Conservation (phyloP, 768 basidiomycete species). For the Pisolithus microcarpus region DNA sequence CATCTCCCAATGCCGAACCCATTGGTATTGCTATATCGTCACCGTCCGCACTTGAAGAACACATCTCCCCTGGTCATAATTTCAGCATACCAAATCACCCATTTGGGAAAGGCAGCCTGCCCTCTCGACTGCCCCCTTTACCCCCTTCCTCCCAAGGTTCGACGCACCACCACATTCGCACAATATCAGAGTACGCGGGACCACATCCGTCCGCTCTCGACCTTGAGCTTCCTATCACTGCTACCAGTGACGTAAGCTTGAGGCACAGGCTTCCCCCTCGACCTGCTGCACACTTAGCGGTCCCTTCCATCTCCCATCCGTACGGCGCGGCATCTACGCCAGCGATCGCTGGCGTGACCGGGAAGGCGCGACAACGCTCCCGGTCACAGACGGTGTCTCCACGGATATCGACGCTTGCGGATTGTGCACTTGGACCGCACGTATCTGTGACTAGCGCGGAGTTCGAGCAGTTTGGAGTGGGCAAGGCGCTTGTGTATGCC, state of each 20-base stretch:
- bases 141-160: neutral
- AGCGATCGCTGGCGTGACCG: neutral
- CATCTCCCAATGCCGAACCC: slow-evolving; percentile 12
- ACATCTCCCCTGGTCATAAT: slow-evolving; percentile 6
- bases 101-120: slow-evolving; percentile 25
- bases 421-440: slow-evolving; percentile 7
- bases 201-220: slow-evolving; percentile 33
- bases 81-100: slow-evolving; percentile 29
- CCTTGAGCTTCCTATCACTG: slow-evolving; percentile 9
- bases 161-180: slow-evolving; percentile 11
- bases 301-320: slow-evolving; percentile 23
- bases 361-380: neutral
- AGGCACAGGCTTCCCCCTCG: slow-evolving; percentile 33
- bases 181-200: slow-evolving; percentile 32
- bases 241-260: slow-evolving; percentile 24
- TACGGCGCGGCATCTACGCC: slow-evolving; percentile 9
- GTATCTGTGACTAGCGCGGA: slow-evolving; percentile 22
- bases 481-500: slow-evolving; percentile 53
- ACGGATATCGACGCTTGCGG: neutral
- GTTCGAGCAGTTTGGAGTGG: slow-evolving; percentile 51
- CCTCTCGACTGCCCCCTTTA: slow-evolving; percentile 8
- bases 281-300: slow-evolving; percentile 11
- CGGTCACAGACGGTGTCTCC: neutral
- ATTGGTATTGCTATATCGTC: slow-evolving; percentile 42
- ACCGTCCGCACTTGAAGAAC: slow-evolving; percentile 21